Evolutionary conservation across 495 filamentous ascomycete species (phyloP).

Genomic region (Symbiotaphrina buchneri): DNA sequence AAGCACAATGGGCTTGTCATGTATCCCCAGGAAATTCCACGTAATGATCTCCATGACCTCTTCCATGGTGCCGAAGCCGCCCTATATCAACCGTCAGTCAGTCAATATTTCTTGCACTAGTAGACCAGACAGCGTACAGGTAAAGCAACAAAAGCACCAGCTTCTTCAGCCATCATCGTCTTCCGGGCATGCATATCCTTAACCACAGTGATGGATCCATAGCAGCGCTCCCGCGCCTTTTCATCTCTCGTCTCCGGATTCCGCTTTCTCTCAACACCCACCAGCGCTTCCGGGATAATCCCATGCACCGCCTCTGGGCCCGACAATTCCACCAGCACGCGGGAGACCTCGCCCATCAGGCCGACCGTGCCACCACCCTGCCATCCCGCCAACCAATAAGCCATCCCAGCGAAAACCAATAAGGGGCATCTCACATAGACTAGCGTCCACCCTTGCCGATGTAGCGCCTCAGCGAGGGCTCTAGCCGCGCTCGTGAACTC

Average conservation of each 20-base stretch:
- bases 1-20: constrained; percentile 55
- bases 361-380: constrained; percentile 88
- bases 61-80: constrained; percentile 88
- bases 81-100: no score
- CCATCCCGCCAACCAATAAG: no score
- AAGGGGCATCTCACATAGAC: no score
- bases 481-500: constrained; percentile 52
- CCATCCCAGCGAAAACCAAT: no score
- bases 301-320: constrained; percentile 76
- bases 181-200: constrained; percentile 92
- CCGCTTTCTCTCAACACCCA: constrained; percentile 44
- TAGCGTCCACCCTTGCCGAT: constrained; percentile 49
- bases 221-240: constrained; percentile 48
- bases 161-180: constrained; percentile 71
- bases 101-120: no score
- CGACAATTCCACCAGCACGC: constrained; percentile 63
- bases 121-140: no score
- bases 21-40: constrained; percentile 96
- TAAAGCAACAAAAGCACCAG: constrained; percentile 76
- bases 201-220: constrained; percentile 69
- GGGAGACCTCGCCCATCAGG: constrained; percentile 82
- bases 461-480: constrained; percentile 50
- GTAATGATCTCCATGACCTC: constrained; percentile 92
- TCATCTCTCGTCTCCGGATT: no score
- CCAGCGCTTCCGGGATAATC: constrained; percentile 69